Conservation (phyloP, 164 flowering plant species). For the Paratinospora sagittata region DNA sequence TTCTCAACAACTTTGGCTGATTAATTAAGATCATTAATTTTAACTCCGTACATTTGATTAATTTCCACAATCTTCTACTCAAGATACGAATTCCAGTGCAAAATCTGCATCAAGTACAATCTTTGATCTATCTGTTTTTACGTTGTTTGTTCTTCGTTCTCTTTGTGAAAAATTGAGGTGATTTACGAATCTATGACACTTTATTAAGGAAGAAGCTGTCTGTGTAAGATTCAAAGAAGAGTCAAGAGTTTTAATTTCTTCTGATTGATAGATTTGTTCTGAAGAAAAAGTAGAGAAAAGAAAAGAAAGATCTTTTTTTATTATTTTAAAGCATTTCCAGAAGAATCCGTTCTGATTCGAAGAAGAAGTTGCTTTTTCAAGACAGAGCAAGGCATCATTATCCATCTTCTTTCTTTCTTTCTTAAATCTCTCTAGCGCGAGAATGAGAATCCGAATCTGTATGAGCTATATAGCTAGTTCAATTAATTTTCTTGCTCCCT, state of each 20-base stretch:
- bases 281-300: neutral
- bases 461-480: too few relatives aligned
- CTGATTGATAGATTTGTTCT: slow-evolving; percentile 7
- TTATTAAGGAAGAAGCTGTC: neutral
- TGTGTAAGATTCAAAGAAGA: neutral
- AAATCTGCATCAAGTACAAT: too few relatives aligned
- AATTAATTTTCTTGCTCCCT: too few relatives aligned
- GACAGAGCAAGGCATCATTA: too few relatives aligned
- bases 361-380: too few relatives aligned
- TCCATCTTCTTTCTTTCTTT: too few relatives aligned
- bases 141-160: too few relatives aligned
- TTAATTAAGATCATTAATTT: neutral
- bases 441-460: too few relatives aligned
- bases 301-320: neutral
- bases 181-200: neutral
- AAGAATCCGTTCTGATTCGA: slow-evolving; percentile 8
- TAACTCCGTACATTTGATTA: neutral
- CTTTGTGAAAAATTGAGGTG: neutral
- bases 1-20: neutral
- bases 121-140: too few relatives aligned
- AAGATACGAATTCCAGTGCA: neutral
- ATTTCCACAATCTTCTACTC: neutral
- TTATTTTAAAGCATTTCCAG: neutral
- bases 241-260: neutral
- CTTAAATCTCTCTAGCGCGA: too few relatives aligned